These are phyloP conservation scores for Chalciporus pseudorubinellus DNA, from an alignment of 768 basidiomycete species.

Conservation along the genomic window DNA sequence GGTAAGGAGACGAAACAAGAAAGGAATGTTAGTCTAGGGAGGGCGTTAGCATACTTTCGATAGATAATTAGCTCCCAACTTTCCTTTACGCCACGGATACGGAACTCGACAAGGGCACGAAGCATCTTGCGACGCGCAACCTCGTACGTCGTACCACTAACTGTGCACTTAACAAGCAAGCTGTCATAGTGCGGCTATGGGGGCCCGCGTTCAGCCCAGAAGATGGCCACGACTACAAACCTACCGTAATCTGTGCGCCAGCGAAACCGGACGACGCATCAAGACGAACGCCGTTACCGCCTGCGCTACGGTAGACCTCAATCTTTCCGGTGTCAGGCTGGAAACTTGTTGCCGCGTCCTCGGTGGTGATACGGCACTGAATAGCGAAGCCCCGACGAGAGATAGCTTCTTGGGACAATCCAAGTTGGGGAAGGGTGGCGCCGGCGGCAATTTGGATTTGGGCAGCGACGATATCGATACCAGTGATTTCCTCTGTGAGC, in stretches of 20 bases:
- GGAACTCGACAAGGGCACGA: constrained; percentile 98
- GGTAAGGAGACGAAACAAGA: constrained; percentile 96
- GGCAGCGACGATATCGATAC: constrained; percentile 98
- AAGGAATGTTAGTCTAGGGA: constrained; percentile 92
- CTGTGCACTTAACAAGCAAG: constrained; percentile 92
- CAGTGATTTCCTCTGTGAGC: constrained; percentile 92
- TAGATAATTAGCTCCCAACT: neutral
- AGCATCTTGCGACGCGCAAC: constrained; percentile 99
- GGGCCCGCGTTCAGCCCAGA: neutral
- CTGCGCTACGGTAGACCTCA: constrained; percentile 97
- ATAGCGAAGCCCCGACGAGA: constrained; percentile 96
- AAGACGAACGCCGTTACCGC: constrained; percentile 96
- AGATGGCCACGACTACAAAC: constrained; percentile 19
- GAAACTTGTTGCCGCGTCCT: constrained; percentile 89
- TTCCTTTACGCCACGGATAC: constrained; percentile 97
- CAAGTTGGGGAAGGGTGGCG: constrained; percentile 91
- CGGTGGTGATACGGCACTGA: constrained; percentile 97
- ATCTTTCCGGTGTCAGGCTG: constrained; percentile 99
- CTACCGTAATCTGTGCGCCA: constrained; percentile 95
- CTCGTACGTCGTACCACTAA: constrained; percentile 96
- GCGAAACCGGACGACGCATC: constrained; percentile 98
- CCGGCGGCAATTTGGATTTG: constrained; percentile 99
- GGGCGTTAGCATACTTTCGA: neutral
- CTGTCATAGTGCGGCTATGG: constrained; percentile 94
- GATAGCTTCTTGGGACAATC: constrained; percentile 93